Evolutionary conservation across 331 rosid species (phyloP).

Genomic region (Quercus lobata): DNA sequence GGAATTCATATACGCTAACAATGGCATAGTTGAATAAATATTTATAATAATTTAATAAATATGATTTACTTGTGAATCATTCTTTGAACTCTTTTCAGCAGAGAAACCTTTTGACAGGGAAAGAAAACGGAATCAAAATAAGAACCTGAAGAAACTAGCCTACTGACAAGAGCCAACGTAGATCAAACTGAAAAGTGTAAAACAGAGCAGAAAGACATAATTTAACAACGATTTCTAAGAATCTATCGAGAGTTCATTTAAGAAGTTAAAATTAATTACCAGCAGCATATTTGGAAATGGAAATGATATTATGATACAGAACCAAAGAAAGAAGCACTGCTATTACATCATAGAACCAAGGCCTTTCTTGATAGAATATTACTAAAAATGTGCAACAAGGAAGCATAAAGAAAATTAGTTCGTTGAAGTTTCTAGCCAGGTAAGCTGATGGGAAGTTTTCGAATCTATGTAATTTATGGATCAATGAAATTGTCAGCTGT

Average conservation of each 20-base stretch:
- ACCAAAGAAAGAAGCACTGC: neutral
- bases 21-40: no score
- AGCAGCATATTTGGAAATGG: neutral
- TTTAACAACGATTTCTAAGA: neutral
- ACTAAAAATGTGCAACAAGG: neutral
- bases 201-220: neutral
- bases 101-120: conserved; percentile 14
- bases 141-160: neutral
- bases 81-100: neutral
- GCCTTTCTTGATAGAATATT: neutral
- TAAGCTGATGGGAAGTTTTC: no score
- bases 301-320: neutral
- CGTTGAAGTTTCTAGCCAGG: no score
- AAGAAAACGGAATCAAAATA: neutral
- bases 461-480: no score
- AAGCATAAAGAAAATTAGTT: neutral
- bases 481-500: no score
- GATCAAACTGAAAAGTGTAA: conserved; percentile 61
- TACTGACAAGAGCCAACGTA: conserved; percentile 48
- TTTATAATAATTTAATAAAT: no score
- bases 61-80: no score
- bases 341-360: no score
- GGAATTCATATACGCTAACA: no score
- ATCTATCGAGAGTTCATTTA: neutral
- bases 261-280: neutral